Evolutionary conservation across 2,329 filamentous ascomycete species (phyloP).

Genomic region (Neoascochyta sp.): DNA sequence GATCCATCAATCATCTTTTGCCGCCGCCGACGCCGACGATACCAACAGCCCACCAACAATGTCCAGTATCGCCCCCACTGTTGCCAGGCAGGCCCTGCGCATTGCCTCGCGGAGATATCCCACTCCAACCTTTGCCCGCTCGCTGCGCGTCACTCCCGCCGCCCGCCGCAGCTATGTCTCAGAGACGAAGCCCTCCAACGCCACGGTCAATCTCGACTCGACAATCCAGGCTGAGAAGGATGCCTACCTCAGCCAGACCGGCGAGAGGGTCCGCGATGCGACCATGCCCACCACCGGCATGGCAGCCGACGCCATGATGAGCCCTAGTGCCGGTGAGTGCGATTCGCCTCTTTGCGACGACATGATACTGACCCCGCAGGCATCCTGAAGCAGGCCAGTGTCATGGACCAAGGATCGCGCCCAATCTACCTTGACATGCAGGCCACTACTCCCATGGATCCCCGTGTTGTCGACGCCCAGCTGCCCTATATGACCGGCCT

Average conservation of each 20-base stretch:
- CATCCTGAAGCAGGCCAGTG: slow-evolving; percentile 83
- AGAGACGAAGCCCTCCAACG: slow-evolving; percentile 72
- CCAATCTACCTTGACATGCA: slow-evolving; percentile 99
- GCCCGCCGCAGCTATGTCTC: slow-evolving; percentile 71
- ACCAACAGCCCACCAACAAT: slow-evolving; percentile 31
- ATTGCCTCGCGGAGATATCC: slow-evolving; percentile 52
- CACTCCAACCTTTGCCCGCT: slow-evolving; percentile 39
- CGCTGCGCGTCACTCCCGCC: slow-evolving; percentile 39
- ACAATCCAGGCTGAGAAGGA: slow-evolving; percentile 84
- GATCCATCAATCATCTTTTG: background rate
- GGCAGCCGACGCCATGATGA: slow-evolving; percentile 66
- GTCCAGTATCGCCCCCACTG: slow-evolving; percentile 56
- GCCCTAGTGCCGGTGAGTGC: slow-evolving; percentile 65
- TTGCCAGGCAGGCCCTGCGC: slow-evolving; percentile 70
- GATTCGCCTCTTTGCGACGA: slow-evolving; percentile 2
- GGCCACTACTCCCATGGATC: slow-evolving; percentile 91
- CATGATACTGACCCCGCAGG: slow-evolving; percentile 45
- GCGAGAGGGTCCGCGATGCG: slow-evolving; percentile 53
- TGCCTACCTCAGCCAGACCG: slow-evolving; percentile 63
- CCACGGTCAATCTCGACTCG: slow-evolving; percentile 77
- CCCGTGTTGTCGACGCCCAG: slow-evolving; percentile 94
- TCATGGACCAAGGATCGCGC: slow-evolving; percentile 87
- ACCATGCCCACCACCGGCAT: slow-evolving; percentile 57
- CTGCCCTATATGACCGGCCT: slow-evolving; percentile 88
- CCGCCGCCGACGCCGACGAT: background rate